phyloP scores from a whole-genome alignment of 331 rosid genomes.

The Saraca asoca region DNA sequence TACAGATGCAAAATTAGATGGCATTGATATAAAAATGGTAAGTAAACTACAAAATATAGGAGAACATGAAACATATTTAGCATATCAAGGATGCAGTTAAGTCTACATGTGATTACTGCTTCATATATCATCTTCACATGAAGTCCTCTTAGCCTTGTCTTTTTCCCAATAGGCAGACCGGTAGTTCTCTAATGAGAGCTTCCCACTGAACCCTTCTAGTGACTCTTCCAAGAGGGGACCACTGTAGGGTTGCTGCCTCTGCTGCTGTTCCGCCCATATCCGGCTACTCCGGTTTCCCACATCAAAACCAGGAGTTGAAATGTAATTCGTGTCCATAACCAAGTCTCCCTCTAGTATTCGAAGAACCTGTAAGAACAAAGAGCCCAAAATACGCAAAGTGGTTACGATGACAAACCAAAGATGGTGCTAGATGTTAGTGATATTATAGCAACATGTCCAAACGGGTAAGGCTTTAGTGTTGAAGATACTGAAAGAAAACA shows the following conservation, averaged over 20 bases:
- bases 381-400: constrained; percentile 24
- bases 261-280: constrained; percentile 60
- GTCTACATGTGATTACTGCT: constrained; percentile 25
- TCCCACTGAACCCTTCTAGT: constrained; percentile 64
- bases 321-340: constrained; percentile 74
- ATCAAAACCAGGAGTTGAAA: constrained; percentile 68
- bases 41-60: constrained; percentile 32
- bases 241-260: constrained; percentile 52
- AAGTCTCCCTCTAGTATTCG: constrained; percentile 91
- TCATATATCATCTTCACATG: constrained; percentile 51
- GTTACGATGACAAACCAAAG: constrained; percentile 26
- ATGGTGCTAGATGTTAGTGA: background rate
- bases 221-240: constrained; percentile 59
- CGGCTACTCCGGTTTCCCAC: constrained; percentile 78
- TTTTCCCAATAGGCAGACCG: constrained; percentile 63
- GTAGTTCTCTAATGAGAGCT: constrained; percentile 60
- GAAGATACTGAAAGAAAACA: background rate
- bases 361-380: constrained; percentile 57
- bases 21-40: constrained; percentile 32
- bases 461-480: background rate
- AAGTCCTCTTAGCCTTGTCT: constrained; percentile 48
- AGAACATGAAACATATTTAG: constrained; percentile 39
- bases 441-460: background rate
- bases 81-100: constrained; percentile 26
- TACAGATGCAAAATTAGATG: constrained; percentile 58